Conservation (phyloP, 129 eudicot species). For the Escallonia rubra region DNA sequence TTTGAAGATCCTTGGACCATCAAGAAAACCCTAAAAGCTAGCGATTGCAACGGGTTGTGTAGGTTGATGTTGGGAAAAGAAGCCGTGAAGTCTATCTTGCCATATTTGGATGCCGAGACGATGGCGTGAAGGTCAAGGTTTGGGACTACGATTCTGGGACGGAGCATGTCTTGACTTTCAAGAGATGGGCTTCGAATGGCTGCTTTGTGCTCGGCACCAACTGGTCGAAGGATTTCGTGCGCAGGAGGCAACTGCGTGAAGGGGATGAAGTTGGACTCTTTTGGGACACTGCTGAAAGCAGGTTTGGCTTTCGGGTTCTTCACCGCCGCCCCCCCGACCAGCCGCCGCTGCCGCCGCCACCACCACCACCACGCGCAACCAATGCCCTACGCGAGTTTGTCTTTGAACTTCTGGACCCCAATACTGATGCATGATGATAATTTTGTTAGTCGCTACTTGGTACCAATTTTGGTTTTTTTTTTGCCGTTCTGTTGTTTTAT, state of each 20-base stretch:
- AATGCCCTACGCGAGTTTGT: no score
- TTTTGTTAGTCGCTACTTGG: no score
- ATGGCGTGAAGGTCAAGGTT: not conserved
- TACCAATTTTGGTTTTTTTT: no score
- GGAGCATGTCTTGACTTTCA: not conserved
- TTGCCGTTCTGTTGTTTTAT: no score
- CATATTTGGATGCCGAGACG: not conserved
- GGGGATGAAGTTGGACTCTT: not conserved
- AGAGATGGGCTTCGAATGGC: not conserved
- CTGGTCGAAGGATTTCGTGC: not conserved
- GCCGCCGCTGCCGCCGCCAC: no score
- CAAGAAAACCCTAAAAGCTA: not conserved
- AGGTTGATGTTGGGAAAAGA: not conserved
- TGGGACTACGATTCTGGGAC: not conserved
- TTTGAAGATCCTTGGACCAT: not conserved
- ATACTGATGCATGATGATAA: no score
- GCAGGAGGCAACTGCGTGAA: not conserved
- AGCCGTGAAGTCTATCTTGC: not conserved
- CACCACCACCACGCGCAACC: no score
- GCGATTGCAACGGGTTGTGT: not conserved
- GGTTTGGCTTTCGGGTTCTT: not conserved
- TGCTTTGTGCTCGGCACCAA: not conserved
- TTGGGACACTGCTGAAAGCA: not conserved
- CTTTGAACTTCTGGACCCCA: no score
- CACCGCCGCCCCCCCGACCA: no score